A percentile compares a stretch with the other conserved stretches of the same genome.
These are phyloP conservation scores for Tetrahymena borealis DNA, from an alignment of 73 alveolate genomes.

Conservation along the genomic window DNA sequence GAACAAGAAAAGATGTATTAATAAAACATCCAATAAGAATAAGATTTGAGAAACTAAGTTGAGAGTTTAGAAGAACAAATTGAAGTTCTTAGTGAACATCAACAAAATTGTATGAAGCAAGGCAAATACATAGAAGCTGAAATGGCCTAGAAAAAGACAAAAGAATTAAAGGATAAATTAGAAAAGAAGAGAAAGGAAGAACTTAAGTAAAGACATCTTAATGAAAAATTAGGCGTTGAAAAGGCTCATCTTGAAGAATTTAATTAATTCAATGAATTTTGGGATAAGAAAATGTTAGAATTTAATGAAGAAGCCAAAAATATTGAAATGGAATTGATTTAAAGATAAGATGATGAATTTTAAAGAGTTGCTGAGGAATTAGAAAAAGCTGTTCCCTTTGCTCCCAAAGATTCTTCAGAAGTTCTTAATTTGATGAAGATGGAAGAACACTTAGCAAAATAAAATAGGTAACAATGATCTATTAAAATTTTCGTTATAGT, in stretches of 20 bases:
- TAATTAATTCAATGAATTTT: constrained; percentile 36
- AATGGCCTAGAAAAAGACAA: constrained; percentile 23
- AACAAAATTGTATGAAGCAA: constrained; percentile 35
- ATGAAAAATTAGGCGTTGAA: constrained; percentile 35
- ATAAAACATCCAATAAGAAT: neutral
- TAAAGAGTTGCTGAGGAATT: constrained; percentile 29
- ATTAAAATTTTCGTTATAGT: no score
- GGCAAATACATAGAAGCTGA: constrained; percentile 43
- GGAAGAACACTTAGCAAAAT: constrained; percentile 48
- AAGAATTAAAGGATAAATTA: constrained; percentile 27
- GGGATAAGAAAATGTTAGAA: constrained; percentile 42
- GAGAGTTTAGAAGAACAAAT: neutral
- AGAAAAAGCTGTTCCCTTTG: constrained; percentile 40
- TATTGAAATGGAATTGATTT: constrained; percentile 18
- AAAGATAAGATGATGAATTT: constrained; percentile 12
- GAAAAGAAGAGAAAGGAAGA: constrained; percentile 26
- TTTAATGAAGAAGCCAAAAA: constrained; percentile 38
- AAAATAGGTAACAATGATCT: constrained; percentile 22
- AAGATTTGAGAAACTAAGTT: neutral
- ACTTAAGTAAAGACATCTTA: constrained; percentile 22
- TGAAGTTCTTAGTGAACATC: constrained; percentile 31
- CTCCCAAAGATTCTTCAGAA: constrained; percentile 49
- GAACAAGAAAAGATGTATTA: neutral
- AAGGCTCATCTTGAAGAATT: constrained; percentile 44
- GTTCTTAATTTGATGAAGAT: constrained; percentile 49